phyloP scores from a whole-genome alignment of 2,329 filamentous ascomycete species.

The Hypoxylon sp. region DNA sequence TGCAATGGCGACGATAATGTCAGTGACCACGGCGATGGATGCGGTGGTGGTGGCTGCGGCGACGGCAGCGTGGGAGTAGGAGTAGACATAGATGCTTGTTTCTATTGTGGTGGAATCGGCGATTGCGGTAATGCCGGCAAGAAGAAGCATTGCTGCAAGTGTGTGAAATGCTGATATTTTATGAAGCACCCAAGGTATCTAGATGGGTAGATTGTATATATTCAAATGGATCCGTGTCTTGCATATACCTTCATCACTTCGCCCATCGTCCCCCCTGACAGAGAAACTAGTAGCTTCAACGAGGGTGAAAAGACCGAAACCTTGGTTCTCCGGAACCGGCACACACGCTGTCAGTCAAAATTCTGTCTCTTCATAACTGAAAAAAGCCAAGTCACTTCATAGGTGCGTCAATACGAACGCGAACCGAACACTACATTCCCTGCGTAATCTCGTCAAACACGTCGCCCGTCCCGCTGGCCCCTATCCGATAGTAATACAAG shows the following conservation, averaged over 20 bases:
- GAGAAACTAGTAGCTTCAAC: no score
- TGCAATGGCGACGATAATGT: slow-evolving; percentile 1
- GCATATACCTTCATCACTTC: background rate
- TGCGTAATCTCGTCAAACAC: slow-evolving; percentile 25
- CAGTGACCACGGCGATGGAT: background rate
- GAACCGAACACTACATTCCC: slow-evolving; percentile 19
- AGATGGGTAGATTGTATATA: background rate
- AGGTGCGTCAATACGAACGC: background rate
- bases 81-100: slow-evolving; percentile 20
- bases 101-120: slow-evolving; percentile 5
- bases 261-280: no score
- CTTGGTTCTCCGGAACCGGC: no score
- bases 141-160: slow-evolving; percentile 12
- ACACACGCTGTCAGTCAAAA: background rate
- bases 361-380: background rate
- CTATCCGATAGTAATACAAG: slow-evolving; percentile 28
- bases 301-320: no score
- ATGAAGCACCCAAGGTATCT: background rate
- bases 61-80: slow-evolving; percentile 15
- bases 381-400: background rate
- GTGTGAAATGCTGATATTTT: slow-evolving; percentile 3
- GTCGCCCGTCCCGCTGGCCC: slow-evolving; percentile 3
- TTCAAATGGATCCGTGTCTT: background rate
- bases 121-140: slow-evolving; percentile 14
- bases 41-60: slow-evolving; percentile 6